Conservation (phyloP, 1,284 basidiomycete species). For the Butyriboletus appendiculatus region DNA sequence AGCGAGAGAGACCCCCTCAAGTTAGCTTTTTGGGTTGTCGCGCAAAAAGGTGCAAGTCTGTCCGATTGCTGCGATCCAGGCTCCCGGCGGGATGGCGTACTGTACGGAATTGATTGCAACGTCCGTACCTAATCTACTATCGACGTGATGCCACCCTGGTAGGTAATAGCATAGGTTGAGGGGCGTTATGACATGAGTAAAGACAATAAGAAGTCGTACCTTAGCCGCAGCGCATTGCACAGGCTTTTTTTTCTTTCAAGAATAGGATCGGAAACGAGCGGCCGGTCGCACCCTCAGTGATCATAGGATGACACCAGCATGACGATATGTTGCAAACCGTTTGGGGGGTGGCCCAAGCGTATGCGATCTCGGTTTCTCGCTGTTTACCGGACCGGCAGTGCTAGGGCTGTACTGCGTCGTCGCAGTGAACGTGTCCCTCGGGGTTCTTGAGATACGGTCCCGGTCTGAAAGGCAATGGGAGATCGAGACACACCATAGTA, state of each 20-base stretch:
- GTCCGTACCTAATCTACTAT: background rate
- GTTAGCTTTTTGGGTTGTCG: background rate
- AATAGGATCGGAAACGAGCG: background rate
- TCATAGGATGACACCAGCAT: background rate
- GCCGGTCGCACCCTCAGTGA: background rate
- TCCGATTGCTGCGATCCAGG: background rate
- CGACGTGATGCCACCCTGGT: no score
- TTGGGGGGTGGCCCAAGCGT: background rate
- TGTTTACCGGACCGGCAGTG: no score
- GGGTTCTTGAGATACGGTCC: background rate
- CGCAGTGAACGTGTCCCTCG: background rate
- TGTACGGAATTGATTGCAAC: background rate
- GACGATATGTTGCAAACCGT: background rate
- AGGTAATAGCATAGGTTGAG: background rate
- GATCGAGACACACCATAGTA: background rate
- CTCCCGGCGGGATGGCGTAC: background rate
- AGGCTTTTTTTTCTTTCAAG: background rate
- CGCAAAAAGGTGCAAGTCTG: slow-evolving; percentile 11
- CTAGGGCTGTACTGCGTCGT: background rate
- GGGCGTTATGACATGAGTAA: background rate
- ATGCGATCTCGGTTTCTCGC: background rate
- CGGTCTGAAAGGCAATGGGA: background rate
- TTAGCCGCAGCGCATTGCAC: background rate
- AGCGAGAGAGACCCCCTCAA: background rate
- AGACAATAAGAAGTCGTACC: slow-evolving; percentile 10